Evolutionary conservation across 2,329 filamentous ascomycete genomes (phyloP).

Genomic region (Lasiodiplodia sp.): DNA sequence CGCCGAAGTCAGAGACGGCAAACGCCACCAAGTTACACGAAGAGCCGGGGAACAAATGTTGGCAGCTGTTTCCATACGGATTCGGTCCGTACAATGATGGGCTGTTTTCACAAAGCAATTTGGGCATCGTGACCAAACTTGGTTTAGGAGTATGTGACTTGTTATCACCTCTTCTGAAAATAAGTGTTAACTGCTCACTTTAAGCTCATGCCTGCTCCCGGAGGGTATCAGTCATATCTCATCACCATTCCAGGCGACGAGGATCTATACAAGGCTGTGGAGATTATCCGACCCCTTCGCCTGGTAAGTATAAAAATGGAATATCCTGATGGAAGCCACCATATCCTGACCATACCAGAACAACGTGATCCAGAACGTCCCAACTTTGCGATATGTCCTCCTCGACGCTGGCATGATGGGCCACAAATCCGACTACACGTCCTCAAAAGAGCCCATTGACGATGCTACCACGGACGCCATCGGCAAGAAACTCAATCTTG

Average conservation of each 20-base stretch:
- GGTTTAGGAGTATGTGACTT: slow-evolving; percentile 47
- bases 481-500: slow-evolving; percentile 49
- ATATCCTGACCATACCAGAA: background rate
- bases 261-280: slow-evolving; percentile 57
- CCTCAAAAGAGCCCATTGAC: slow-evolving; percentile 43
- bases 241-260: slow-evolving; percentile 58
- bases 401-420: slow-evolving; percentile 52
- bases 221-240: slow-evolving; percentile 55
- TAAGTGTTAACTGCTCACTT: background rate
- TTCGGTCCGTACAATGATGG: slow-evolving; percentile 49
- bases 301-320: background rate
- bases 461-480: slow-evolving; percentile 53
- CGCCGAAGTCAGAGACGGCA: slow-evolving; percentile 36
- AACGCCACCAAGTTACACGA: slow-evolving; percentile 11
- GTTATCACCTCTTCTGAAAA: background rate
- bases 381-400: slow-evolving; percentile 51
- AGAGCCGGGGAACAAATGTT: slow-evolving; percentile 37
- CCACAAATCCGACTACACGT: slow-evolving; percentile 42
- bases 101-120: slow-evolving; percentile 46
- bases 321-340: background rate
- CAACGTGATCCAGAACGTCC: slow-evolving; percentile 56
- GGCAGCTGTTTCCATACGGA: slow-evolving; percentile 46
- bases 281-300: slow-evolving; percentile 57
- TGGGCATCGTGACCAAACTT: slow-evolving; percentile 56
- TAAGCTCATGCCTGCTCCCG: slow-evolving; percentile 61